A percentile compares a stretch with the other conserved stretches of the same genome.
Evolutionary conservation across 768 basidiomycete species (phyloP).

Genomic region (Cystofilobasidium capitatum): DNA sequence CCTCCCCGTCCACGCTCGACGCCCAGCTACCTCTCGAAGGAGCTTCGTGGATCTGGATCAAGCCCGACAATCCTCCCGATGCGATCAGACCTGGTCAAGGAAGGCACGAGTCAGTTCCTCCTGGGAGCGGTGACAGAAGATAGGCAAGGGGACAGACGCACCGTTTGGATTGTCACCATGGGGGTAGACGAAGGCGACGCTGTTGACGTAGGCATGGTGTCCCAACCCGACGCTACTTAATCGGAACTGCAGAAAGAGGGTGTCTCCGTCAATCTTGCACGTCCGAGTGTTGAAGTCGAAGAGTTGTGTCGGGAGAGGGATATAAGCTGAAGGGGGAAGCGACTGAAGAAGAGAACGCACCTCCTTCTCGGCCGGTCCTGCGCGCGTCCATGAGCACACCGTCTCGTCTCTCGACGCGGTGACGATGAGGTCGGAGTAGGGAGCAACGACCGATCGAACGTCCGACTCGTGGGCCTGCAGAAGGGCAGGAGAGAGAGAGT

Average conservation of each 20-base stretch:
- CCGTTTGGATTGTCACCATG: slow-evolving; percentile 10
- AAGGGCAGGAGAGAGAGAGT: too few species aligned
- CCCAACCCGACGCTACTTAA: slow-evolving; percentile 18
- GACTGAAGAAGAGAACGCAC: background rate
- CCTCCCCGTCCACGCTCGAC: slow-evolving; percentile 15
- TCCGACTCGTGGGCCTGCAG: slow-evolving; percentile 24
- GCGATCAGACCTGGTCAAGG: slow-evolving; percentile 14
- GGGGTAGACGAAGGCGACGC: slow-evolving; percentile 17
- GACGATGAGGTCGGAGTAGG: slow-evolving; percentile 17
- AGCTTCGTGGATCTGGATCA: slow-evolving; percentile 22
- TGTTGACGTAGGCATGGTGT: slow-evolving; percentile 22
- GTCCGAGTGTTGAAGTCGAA: background rate
- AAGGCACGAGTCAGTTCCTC: background rate
- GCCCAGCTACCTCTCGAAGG: slow-evolving; percentile 17
- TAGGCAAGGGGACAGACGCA: background rate
- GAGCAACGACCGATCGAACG: slow-evolving; percentile 17
- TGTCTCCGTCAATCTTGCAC: too few species aligned
- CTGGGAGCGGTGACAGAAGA: background rate
- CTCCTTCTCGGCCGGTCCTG: slow-evolving; percentile 9
- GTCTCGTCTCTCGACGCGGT: slow-evolving; percentile 25
- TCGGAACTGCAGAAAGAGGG: slow-evolving; percentile 11
- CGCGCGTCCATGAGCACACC: slow-evolving; percentile 17
- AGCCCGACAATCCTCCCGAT: slow-evolving; percentile 15
- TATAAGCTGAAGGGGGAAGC: background rate
- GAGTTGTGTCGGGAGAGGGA: too few species aligned